Evolutionary conservation across 2,329 filamentous ascomycete genomes (phyloP).

Genomic region (Aspergillus intermedius): DNA sequence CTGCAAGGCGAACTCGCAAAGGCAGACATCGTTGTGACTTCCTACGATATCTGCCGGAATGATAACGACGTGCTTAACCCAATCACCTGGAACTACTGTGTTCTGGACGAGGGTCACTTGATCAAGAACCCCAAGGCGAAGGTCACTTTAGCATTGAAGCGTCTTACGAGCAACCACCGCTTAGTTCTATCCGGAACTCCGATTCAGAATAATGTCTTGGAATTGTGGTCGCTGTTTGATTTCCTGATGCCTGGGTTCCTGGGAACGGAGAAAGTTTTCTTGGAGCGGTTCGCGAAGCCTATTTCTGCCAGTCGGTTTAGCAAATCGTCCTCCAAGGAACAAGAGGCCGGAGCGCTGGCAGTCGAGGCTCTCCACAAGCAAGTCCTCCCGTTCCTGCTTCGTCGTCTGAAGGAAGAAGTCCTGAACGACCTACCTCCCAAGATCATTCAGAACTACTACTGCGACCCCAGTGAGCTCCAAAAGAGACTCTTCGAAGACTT

Average conservation of each 20-base stretch:
- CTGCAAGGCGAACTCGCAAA: conserved; percentile 63
- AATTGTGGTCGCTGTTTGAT: conserved; percentile 96
- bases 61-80: conserved; percentile 78
- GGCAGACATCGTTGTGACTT: conserved; percentile 92
- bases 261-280: conserved; percentile 92
- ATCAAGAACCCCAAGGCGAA: conserved; percentile 99
- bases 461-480: conserved; percentile 90
- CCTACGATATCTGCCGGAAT: conserved; percentile 95
- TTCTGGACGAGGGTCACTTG: conserved; percentile 92
- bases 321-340: conserved; percentile 96
- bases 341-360: conserved; percentile 90
- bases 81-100: conserved; percentile 93
- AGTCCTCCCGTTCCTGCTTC: conserved; percentile 89
- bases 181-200: conserved; percentile 94
- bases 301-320: conserved; percentile 91
- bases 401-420: conserved; percentile 95
- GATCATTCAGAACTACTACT: conserved; percentile 99
- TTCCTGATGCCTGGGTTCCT: conserved; percentile 99
- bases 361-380: conserved; percentile 99
- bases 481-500: conserved; percentile 96
- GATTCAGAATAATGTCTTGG: conserved; percentile 95
- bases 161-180: conserved; percentile 81
- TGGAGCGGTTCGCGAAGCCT: conserved; percentile 89
- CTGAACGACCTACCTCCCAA: conserved; percentile 93
- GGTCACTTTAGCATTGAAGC: conserved; percentile 88